Evolutionary conservation across 148 eudicot genomes (phyloP).

Genomic region (Rhododendron ovatum): DNA sequence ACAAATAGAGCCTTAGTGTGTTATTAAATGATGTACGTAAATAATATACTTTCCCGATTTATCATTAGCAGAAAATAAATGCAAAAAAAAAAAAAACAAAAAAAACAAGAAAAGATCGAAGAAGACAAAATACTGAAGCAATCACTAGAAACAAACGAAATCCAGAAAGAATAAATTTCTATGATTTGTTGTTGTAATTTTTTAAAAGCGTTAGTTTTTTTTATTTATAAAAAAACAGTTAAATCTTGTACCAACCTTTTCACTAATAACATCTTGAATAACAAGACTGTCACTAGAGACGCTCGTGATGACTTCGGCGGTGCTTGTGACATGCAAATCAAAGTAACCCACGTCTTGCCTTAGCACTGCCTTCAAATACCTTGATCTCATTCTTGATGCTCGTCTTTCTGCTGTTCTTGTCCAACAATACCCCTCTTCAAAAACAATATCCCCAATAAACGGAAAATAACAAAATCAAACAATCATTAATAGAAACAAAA

Average conservation of each 20-base stretch:
- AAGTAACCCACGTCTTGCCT: conserved; percentile 81
- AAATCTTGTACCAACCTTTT: conserved; percentile 37
- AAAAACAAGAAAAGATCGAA: too few relatives aligned
- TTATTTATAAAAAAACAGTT: too few relatives aligned
- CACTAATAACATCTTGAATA: conserved; percentile 74
- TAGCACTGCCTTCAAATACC: conserved; percentile 63
- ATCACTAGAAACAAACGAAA: too few relatives aligned
- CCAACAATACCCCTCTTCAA: conserved; percentile 78
- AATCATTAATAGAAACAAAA: not conserved
- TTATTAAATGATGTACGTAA: too few relatives aligned
- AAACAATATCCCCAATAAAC: not conserved
- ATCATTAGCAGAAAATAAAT: too few relatives aligned
- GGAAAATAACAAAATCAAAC: not conserved
- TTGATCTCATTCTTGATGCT: conserved; percentile 63
- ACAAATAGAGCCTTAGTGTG: too few relatives aligned
- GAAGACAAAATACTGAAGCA: not conserved
- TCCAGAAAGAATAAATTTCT: too few relatives aligned
- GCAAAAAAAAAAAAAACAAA: too few relatives aligned
- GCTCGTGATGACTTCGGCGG: conserved; percentile 58
- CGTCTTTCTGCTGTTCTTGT: conserved; percentile 82
- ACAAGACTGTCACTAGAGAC: conserved; percentile 72
- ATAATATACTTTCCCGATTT: not conserved
- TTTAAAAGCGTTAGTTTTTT: not conserved
- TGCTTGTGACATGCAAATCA: conserved; percentile 64
- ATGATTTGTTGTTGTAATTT: not conserved